A percentile compares a stretch with the other conserved stretches of the same genome.
Evolutionary conservation across 2,329 filamentous ascomycete species (phyloP).

Genomic region (Colletotrichum australisinense): DNA sequence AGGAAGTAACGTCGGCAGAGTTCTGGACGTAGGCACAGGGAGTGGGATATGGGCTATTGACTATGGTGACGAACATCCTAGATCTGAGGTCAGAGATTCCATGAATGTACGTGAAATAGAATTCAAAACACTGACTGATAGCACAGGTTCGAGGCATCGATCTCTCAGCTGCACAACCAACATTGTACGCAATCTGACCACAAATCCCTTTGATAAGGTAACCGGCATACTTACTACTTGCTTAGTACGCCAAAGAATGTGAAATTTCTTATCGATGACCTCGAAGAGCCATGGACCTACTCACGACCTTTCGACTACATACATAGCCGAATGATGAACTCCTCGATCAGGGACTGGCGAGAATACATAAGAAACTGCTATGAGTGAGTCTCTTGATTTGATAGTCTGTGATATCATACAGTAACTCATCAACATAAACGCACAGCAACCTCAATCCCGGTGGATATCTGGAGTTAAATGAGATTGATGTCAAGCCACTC

Average conservation of each 20-base stretch:
- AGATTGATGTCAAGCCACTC: constrained; percentile 49
- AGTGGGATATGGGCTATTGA: constrained; percentile 60
- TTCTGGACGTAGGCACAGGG: constrained; percentile 60
- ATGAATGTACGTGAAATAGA: background rate
- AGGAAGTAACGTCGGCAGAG: constrained; percentile 38
- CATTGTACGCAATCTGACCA: constrained; percentile 38
- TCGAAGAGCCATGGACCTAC: constrained; percentile 47
- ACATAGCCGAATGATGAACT: constrained; percentile 16
- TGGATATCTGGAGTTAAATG: constrained; percentile 55
- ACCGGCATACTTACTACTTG: background rate
- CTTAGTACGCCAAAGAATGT: constrained; percentile 54
- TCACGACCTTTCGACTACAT: constrained; percentile 30
- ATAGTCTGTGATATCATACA: background rate
- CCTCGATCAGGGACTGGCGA: constrained; percentile 4
- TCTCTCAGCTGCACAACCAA: constrained; percentile 53
- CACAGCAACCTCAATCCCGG: constrained; percentile 50
- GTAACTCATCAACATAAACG: background rate
- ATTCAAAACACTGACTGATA: background rate
- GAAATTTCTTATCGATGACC: constrained; percentile 53
- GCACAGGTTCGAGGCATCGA: constrained; percentile 50
- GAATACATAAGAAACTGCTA: constrained; percentile 44
- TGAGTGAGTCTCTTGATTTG: background rate
- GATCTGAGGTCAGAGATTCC: constrained; percentile 39
- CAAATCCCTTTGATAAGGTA: too few relatives aligned
- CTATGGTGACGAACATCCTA: constrained; percentile 49